Evolutionary conservation across 192 early-diverging fungal genomes (phyloP).

Genomic region (Fimicolochytrium jonesii): DNA sequence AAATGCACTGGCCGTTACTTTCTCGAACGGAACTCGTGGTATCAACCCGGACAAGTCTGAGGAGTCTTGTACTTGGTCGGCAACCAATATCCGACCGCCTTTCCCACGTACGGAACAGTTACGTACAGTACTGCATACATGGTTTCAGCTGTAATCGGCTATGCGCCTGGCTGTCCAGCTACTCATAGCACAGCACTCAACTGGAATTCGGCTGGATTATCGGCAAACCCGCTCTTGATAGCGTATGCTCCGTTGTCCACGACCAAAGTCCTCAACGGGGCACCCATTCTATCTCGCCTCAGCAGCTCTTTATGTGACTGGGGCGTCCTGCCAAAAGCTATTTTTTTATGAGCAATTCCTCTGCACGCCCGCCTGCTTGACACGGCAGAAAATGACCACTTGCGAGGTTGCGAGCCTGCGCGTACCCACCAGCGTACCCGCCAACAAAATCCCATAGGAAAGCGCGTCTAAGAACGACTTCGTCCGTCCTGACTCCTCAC

Average conservation of each 20-base stretch:
- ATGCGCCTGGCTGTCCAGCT: neutral
- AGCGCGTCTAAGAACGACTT: no score
- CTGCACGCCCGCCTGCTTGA: no score
- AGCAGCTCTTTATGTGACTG: no score
- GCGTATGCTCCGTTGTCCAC: constrained; percentile 69
- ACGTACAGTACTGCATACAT: constrained; percentile 27
- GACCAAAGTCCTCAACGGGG: constrained; percentile 43
- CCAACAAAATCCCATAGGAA: no score
- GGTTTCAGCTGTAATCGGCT: neutral
- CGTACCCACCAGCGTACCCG: no score
- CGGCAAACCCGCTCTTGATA: constrained; percentile 59
- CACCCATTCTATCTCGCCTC: no score
- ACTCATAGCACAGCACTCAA: no score
- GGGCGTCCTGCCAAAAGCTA: no score
- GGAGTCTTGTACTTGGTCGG: constrained; percentile 60
- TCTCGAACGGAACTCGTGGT: constrained; percentile 75
- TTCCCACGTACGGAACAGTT: constrained; percentile 62
- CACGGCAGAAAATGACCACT: no score
- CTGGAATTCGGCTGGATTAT: neutral
- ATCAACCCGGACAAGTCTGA: constrained; percentile 69
- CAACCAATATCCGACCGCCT: constrained; percentile 56
- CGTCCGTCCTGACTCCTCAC: no score
- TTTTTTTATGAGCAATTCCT: no score
- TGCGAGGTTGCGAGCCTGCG: no score
- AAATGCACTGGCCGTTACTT: constrained; percentile 30